Conservation (phyloP, 2,329 filamentous ascomycete species). For the Dendryphion nanum region DNA sequence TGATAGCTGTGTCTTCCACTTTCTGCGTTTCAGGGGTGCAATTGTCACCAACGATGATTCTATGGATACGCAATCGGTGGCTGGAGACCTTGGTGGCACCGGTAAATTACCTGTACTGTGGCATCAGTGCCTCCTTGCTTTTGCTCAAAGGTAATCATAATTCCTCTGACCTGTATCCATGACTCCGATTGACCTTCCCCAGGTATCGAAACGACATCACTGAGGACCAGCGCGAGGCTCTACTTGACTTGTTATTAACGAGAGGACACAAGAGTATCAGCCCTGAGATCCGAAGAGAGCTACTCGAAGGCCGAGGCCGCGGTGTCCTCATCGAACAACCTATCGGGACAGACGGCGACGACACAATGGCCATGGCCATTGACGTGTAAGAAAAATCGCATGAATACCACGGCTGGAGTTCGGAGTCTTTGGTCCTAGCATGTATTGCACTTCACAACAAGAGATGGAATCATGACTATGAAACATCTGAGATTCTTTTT, state of each 20-base stretch:
- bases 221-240: conserved; percentile 87
- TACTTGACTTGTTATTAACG: conserved; percentile 81
- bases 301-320: conserved; percentile 82
- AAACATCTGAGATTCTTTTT: no score
- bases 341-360: conserved; percentile 69
- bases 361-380: conserved; percentile 75
- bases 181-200: no score
- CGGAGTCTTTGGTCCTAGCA: no score
- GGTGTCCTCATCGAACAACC: conserved; percentile 67
- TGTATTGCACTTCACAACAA: no score
- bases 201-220: conserved; percentile 95
- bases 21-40: conserved; percentile 78
- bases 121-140: conserved; percentile 90
- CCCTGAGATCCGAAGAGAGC: conserved; percentile 83
- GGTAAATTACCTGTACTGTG: conserved; percentile 84
- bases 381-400: conserved; percentile 1
- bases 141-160: conserved; percentile 92
- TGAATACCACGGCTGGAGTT: neutral
- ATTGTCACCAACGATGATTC: conserved; percentile 61
- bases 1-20: conserved; percentile 94
- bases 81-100: conserved; percentile 46
- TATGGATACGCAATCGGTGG: conserved; percentile 44
- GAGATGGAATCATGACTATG: no score
- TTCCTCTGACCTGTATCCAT: no score
- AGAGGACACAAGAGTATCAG: conserved; percentile 87